Percentiles rank a stretch among this genome's conserved stretches.
Conservation (phyloP, 768 basidiomycete genomes). For the Clathrus columnatus region DNA sequence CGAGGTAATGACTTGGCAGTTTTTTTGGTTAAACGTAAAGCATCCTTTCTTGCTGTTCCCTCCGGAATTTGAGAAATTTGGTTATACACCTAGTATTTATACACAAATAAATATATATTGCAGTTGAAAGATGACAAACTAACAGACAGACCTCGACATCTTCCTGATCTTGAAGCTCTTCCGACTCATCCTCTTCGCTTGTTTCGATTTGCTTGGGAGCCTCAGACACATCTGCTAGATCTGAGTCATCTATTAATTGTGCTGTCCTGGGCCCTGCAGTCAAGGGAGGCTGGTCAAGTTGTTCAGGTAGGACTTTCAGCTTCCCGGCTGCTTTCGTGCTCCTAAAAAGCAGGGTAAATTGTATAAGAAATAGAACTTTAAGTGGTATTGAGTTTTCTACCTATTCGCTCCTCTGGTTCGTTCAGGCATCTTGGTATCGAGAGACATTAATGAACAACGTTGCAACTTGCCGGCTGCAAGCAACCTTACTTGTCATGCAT, state of each 20-base stretch:
- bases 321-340: constrained; percentile 79
- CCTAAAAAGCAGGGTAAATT: constrained; percentile 22
- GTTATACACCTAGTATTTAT: constrained; percentile 64
- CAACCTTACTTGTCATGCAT: background rate
- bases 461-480: background rate
- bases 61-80: constrained; percentile 91
- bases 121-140: background rate
- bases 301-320: constrained; percentile 81
- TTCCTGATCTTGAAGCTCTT: constrained; percentile 38
- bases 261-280: constrained; percentile 17
- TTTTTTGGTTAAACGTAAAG: constrained; percentile 83
- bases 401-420: constrained; percentile 7
- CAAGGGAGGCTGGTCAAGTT: constrained; percentile 41
- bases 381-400: background rate
- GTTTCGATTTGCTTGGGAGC: constrained; percentile 1
- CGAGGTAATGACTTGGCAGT: constrained; percentile 86
- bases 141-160: constrained; percentile 44
- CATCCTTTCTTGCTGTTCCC: constrained; percentile 88
- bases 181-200: constrained; percentile 44
- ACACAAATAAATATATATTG: background rate
- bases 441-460: constrained; percentile 1
- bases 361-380: background rate
- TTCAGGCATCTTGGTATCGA: constrained; percentile 4
- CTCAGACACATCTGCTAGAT: constrained; percentile 15
- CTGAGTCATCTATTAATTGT: background rate